Evolutionary conservation across 768 basidiomycete species (phyloP), one percentile per base, ranked within the genome.

Genomic region (Lentinula sp.): DNA sequence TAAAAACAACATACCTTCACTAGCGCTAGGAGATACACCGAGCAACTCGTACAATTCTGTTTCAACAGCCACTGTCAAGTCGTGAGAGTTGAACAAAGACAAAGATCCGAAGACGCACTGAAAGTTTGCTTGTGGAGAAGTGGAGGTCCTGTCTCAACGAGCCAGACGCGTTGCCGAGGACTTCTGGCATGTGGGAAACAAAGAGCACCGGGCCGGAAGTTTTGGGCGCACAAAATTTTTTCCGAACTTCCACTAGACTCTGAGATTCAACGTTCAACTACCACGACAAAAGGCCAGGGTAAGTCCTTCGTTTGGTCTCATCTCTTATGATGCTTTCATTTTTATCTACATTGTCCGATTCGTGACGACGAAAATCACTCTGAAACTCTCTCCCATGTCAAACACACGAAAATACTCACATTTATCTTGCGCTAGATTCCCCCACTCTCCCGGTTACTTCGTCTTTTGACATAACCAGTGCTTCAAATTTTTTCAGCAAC

Each of bases 311-410:
- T 28, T 54, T 58, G 28, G 28, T 56, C 20, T 60, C 9, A 59
- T 60, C 45, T 41, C 79, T 88, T 87, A 88, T 90, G 85, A 68
- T 74, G 66, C 67, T 62, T 67, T 70, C 65, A 73, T 74, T 76
- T 76, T 90, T 91, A 92, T 92, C 91, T 92, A 93, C 91, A 93
- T 93, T 92, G 90, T 91, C 91, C 68, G 84, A 93, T 60, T 33
- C 41, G 28, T 52, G 59, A 60, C 59, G 59, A 60, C 37, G 32
- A 41, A 41, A 7, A 51, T 57, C 63, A 52, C 61, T 53, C 75
- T 81, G 71, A 77, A 66, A 48, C 55, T 64, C 66, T 56, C 59
- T 36, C 5, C 63, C 51, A 52, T 60, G 20, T 54, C n/a, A 12
- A 16, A 41, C 35, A 33, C 50, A 57, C 60, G 67, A 67, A 16